Evolutionary conservation across 2,329 filamentous ascomycete species (phyloP).

Genomic region (Colletotrichum gloeosporioides): DNA sequence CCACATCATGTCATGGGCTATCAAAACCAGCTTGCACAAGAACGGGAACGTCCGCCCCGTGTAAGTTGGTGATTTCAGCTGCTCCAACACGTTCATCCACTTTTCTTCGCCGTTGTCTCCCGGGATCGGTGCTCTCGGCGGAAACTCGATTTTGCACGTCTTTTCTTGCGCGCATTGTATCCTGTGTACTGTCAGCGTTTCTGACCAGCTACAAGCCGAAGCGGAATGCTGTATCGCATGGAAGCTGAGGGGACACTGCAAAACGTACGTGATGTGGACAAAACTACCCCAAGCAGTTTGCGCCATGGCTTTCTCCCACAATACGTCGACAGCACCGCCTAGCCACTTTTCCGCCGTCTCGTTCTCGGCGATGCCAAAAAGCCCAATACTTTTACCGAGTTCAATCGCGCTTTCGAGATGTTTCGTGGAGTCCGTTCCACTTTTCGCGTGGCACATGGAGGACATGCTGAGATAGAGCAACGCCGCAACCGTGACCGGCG

Average conservation of each 20-base stretch:
- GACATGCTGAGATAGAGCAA: conserved; percentile 8
- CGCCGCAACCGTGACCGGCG: neutral
- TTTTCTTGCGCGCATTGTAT: neutral
- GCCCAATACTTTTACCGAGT: neutral
- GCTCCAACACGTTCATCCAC: too few species aligned
- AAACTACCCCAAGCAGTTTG: conserved; percentile 14
- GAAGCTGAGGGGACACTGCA: too few species aligned
- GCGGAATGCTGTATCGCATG: too few species aligned
- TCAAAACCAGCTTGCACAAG: neutral
- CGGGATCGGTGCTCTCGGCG: neutral
- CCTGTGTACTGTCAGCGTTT: too few species aligned
- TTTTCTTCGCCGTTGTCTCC: neutral
- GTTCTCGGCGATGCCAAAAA: neutral
- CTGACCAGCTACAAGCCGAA: too few species aligned
- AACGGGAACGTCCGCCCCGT: neutral
- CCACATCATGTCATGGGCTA: conserved; percentile 5
- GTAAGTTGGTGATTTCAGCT: too few species aligned
- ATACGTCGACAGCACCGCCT: too few species aligned
- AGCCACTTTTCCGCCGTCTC: too few species aligned
- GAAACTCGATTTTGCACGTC: neutral
- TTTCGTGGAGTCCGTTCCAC: neutral
- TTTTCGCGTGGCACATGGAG: neutral
- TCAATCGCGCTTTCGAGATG: neutral
- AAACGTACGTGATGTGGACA: neutral
- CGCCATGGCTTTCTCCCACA: neutral